Evolutionary conservation across 257 asterid species (phyloP).

Genomic region (Penstemon newberryi): DNA sequence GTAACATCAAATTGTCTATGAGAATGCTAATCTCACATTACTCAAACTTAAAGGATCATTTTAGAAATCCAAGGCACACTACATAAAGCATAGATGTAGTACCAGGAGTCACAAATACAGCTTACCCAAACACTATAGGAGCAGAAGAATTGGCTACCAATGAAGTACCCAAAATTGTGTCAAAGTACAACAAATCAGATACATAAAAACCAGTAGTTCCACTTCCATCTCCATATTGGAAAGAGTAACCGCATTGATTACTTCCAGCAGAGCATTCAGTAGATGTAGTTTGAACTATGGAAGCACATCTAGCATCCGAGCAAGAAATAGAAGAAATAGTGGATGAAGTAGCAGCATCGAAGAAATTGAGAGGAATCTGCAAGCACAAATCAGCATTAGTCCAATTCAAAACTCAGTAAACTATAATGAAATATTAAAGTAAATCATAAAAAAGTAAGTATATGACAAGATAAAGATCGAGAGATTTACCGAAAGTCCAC

Average conservation of each 20-base stretch:
- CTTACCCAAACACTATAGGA: constrained; percentile 85
- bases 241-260: constrained; percentile 66
- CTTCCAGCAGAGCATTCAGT: constrained; percentile 65
- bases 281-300: constrained; percentile 55
- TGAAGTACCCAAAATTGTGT: constrained; percentile 65
- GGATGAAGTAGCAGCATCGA: constrained; percentile 62
- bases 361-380: constrained; percentile 80
- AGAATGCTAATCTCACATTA: constrained; percentile 18
- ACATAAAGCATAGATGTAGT: constrained; percentile 10
- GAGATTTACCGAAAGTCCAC: constrained; percentile 54
- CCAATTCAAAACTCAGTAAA: constrained; percentile 21
- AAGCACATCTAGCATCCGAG: constrained; percentile 62
- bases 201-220: constrained; percentile 79
- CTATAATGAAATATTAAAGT: not conserved
- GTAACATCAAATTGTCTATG: constrained; percentile 1
- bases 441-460: not conserved
- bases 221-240: constrained; percentile 88
- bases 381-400: constrained; percentile 14
- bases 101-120: constrained; percentile 14
- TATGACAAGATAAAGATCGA: constrained; percentile 18
- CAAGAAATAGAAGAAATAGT: constrained; percentile 66
- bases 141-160: constrained; percentile 75
- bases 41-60: not conserved
- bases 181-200: constrained; percentile 71
- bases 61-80: constrained; percentile 1